These are phyloP conservation scores for Colletotrichum eremochloae DNA, from an alignment of 2,329 filamentous ascomycete genomes.

Conservation along the genomic window DNA sequence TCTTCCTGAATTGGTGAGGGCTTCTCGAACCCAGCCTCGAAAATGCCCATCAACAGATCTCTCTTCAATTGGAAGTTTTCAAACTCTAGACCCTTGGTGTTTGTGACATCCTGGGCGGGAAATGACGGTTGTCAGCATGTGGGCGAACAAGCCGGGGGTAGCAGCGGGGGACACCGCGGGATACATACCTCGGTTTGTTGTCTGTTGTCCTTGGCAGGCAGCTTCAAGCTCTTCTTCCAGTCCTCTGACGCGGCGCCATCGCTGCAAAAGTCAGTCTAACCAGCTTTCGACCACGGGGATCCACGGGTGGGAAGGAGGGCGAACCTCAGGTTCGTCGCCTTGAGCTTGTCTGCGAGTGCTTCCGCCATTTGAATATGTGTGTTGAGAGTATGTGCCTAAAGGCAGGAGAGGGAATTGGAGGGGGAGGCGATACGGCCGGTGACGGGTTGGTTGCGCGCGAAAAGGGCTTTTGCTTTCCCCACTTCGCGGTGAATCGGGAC, in stretches of 20 bases:
- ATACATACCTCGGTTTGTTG: slow-evolving; percentile 82
- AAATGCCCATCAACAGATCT: slow-evolving; percentile 98
- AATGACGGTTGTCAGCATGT: slow-evolving; percentile 26
- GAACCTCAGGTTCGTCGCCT: slow-evolving; percentile 58
- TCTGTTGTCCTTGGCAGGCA: slow-evolving; percentile 80
- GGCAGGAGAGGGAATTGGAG: slow-evolving; percentile 6
- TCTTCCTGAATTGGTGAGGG: slow-evolving; percentile 99
- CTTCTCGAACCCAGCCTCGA: slow-evolving; percentile 98
- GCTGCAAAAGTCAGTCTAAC: slow-evolving; percentile 56
- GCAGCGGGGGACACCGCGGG: background rate
- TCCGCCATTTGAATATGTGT: slow-evolving; percentile 54
- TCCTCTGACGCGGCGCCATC: slow-evolving; percentile 69
- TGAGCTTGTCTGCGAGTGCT: slow-evolving; percentile 61
- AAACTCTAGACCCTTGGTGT: slow-evolving; percentile 97
- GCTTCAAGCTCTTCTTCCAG: slow-evolving; percentile 81
- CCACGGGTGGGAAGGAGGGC: slow-evolving; percentile 32
- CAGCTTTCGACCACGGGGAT: background rate
- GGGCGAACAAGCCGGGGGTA: background rate
- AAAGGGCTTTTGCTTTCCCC: slow-evolving; percentile 40
- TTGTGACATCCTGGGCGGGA: slow-evolving; percentile 86
- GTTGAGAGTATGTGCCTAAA: slow-evolving; percentile 30
- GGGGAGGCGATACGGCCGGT: slow-evolving; percentile 18
- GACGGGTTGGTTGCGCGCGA: slow-evolving; percentile 33
- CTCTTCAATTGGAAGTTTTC: slow-evolving; percentile 97
- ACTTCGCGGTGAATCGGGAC: slow-evolving; percentile 35